Evolutionary conservation across 345 rosid species (phyloP), one percentile per base, ranked within the genome.

Genomic region (Zanthoxylum bungeanum): DNA sequence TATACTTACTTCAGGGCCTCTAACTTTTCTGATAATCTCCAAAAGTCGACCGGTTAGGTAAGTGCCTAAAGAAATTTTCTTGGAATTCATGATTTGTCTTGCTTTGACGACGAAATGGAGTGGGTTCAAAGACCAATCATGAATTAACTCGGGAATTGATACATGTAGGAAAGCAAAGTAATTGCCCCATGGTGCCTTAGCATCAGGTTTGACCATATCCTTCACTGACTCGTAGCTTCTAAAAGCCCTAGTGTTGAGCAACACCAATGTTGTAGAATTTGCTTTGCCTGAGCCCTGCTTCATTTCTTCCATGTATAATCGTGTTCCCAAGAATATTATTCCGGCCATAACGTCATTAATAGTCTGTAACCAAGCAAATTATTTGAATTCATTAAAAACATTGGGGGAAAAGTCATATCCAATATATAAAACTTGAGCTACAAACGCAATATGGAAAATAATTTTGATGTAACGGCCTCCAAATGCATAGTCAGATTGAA

Each of bases 281-380:
- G 64, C 21, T 17, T 56, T 33, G 24, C 40, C 31, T 5, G 79
- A 77, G 28, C 64, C 68, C 9, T 61, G 25, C 10, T 50, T 37
- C 28, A 27, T 63, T 39, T 14, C 74, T 79, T 65, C 50, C 85
- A 82, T 82, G 79, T 84, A 84, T 33, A 81, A 24, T 36, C 84
- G 73, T 31, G 63, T 55, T 11, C 85, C 85, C 34, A 74, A 63
- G 74, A 82, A 81, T 46, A 82, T 52, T 67, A 65, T 53, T 4
- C 88, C 88, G 1, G 73, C 21, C 0, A 79, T 63, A 2, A 84
- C 84, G 65, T 84, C 88, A 49, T 85, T 82, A 64, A 85, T 4
- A 2, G 84, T 82, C 88, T 84, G 73, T 19, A 19, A 56, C 5
- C 36, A 56, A 22, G 34, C 31, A 71, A 37, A 31, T 17, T 19